Evolutionary conservation across 805 yeast species (phyloP), one percentile per base, ranked within the genome.

Genomic region (Lipomyces sp.): DNA sequence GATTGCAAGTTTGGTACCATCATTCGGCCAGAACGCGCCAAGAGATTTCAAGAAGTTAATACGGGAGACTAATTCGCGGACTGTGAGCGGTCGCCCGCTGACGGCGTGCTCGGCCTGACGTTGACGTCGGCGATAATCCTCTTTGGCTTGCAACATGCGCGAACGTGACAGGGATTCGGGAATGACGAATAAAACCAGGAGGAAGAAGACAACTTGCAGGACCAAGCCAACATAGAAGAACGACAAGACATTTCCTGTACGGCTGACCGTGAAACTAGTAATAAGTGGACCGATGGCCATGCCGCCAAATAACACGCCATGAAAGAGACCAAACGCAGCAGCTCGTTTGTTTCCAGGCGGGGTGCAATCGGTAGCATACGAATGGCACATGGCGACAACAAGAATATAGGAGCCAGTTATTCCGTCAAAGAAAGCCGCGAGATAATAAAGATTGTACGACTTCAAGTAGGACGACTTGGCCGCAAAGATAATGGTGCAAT

Each of bases 321-420:
- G 69, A 48, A 66, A 63, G 53, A 59, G 32, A 11, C 66, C 65
- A 45, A 66, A 66, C 39, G 69, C 69, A 1, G 60, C 62, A 6
- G 69, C 66, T 1, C 69, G 66, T 48, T 62, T 51, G 11, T 48
- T 24, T 10, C 62, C 67, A 33, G 69, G 64, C n/a, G 59, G 45
- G 7, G 66, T 63, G 11, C 59, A 55, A 54, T 66, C 69, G 33
- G 69, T 60, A 5, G 66, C 69, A 53, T 59, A 66, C 7, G 69
- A 66, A 37, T 66, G 69, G 32, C 69, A 66, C 58, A 66, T 66
- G 11, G 69, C 69, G 29, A 63, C 62, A 8, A 63, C 62, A 32
- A 51, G 63, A 32, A 66, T 57, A 39, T 56, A 63, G 18, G 69
- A 63, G 15, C 69, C 69, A 2, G 66, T 56, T 51, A 29, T 35